These are phyloP conservation scores for Catharanthus roseus DNA, from an alignment of 257 asterid genomes.

Conservation along the genomic window DNA sequence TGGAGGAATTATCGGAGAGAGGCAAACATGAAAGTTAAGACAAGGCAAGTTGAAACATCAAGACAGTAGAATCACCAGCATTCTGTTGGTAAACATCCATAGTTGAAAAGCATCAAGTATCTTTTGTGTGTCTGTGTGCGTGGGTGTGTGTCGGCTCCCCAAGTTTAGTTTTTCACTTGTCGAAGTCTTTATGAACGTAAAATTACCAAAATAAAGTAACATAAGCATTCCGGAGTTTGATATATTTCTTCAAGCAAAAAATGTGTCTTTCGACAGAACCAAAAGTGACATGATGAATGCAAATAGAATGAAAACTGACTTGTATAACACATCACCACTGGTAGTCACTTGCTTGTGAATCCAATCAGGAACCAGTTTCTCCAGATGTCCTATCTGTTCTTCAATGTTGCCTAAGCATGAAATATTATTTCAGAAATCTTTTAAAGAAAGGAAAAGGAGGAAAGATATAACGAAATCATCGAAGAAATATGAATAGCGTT, in stretches of 20 bases:
- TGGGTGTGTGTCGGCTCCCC: background rate
- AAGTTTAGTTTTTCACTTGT: background rate
- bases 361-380: constrained; percentile 86
- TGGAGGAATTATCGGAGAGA: background rate
- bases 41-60: background rate
- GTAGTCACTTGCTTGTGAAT: constrained; percentile 47
- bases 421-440: constrained; percentile 14
- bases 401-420: constrained; percentile 54
- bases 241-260: background rate
- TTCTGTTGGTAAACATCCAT: background rate
- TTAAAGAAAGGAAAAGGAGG: background rate
- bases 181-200: background rate
- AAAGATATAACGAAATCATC: background rate
- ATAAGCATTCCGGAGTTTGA: background rate
- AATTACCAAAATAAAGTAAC: background rate
- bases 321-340: constrained; percentile 69
- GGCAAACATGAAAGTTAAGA: background rate
- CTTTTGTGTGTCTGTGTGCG: background rate
- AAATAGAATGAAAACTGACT: constrained; percentile 33
- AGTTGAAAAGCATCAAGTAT: background rate
- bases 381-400: constrained; percentile 57
- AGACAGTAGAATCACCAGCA: background rate
- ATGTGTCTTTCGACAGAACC: background rate
- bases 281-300: constrained; percentile 1
- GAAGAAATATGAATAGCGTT: constrained; percentile 11